Evolutionary conservation across 495 filamentous ascomycete species (phyloP).

Genomic region (Viridothelium virens): DNA sequence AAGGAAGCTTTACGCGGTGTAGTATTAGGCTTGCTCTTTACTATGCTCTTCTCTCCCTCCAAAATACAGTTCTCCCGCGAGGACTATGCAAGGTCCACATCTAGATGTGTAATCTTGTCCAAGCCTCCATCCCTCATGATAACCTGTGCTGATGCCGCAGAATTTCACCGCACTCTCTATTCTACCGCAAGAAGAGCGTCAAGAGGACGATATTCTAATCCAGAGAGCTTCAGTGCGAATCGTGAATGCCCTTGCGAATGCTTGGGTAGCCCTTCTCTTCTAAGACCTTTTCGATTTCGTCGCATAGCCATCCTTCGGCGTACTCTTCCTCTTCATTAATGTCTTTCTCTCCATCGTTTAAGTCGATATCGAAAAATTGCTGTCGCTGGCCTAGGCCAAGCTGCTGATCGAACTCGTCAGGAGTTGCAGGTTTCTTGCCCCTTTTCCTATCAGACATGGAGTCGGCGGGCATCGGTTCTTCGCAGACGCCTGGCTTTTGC

Average conservation of each 20-base stretch:
- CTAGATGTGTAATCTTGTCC: neutral
- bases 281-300: neutral
- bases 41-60: no score
- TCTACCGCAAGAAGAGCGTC: no score
- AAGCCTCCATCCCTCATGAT: neutral
- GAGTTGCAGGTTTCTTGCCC: neutral
- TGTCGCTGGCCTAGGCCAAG: neutral
- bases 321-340: neutral
- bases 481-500: neutral
- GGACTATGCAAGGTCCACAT: conserved; percentile 1
- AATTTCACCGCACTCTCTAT: neutral
- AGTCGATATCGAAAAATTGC: neutral
- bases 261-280: neutral
- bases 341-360: neutral
- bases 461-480: neutral
- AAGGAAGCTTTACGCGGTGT: neutral
- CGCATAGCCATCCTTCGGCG: neutral
- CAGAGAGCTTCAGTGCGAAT: neutral
- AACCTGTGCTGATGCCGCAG: neutral
- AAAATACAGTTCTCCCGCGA: neutral
- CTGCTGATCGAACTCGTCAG: neutral
- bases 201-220: no score
- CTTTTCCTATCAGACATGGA: neutral
- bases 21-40: neutral
- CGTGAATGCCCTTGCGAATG: neutral